Evolutionary conservation across 257 asterid species (phyloP), one percentile per base, ranked within the genome.

Genomic region (Linderniella brevidens): DNA sequence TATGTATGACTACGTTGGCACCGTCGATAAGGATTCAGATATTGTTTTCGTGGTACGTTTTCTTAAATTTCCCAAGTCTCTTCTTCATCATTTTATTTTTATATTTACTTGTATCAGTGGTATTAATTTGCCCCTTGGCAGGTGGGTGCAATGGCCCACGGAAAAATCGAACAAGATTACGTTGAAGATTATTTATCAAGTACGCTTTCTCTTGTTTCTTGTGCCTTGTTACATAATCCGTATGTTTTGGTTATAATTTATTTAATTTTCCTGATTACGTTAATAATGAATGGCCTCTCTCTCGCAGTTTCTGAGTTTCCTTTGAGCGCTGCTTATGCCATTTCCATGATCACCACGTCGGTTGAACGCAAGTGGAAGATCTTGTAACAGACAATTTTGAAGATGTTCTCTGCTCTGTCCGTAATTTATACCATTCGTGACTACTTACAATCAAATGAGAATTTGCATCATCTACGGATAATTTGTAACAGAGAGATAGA

Each of bases 101-200:
- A n/a, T n/a, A n/a, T n/a, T 40, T 32, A 53, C 41, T 41, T 49
- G 25, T 49, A 1, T 44, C 46, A 35, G 59, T 43, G 18, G n/a
- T n/a, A n/a, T n/a, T n/a, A n/a, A n/a, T n/a, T n/a, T n/a, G n/a
- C n/a, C n/a, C n/a, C 42, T 62, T 13, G 59, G 52, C 65, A 87
- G 97, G 74, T 87, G 52, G 97, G 97, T 50, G 95, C 97, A 50
- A 83, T 87, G 97, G 65, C 93, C 50, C 90, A 83, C 64, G 95
- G 97, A 25, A 87, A 78, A 78, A 76, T 80, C 60, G 90, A 76
- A 4, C 71, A 53, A 32, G 87, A 78, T 17, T 75, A 78, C 41
- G 86, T 78, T 0, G 93, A 83, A 40, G 97, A 80, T 58, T 87
- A 65, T 63, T 5, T 87, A 46, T 87, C 97, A 39, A 64, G 95